Evolutionary conservation across 176 grass and related monocot genomes (phyloP).

Genomic region (Oryza glaberrima): DNA sequence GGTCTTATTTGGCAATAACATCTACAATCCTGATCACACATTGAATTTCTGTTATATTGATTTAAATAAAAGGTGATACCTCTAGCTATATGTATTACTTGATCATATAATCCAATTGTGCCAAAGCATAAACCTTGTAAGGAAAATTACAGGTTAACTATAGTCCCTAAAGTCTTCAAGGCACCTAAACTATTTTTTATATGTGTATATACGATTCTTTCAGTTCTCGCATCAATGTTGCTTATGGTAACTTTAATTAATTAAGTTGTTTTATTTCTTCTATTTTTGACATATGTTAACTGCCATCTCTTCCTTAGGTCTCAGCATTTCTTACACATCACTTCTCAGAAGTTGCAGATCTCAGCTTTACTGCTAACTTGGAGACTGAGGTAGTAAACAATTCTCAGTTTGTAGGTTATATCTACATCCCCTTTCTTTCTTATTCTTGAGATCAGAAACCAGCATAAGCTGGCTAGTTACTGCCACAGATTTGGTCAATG

Average conservation of each 20-base stretch:
- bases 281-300: slow-evolving; percentile 26
- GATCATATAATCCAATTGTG: no score
- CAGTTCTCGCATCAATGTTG: slow-evolving; percentile 17
- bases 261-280: slow-evolving; percentile 3
- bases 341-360: slow-evolving; percentile 89
- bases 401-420: slow-evolving; percentile 27
- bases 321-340: slow-evolving; percentile 84
- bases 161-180: no score
- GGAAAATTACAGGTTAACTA: no score
- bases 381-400: slow-evolving; percentile 80
- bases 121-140: no score
- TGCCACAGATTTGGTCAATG: slow-evolving; percentile 1
- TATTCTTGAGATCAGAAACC: slow-evolving; percentile 31
- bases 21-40: not conserved
- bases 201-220: slow-evolving; percentile 24
- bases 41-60: not conserved
- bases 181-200: not conserved
- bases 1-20: slow-evolving; percentile 19
- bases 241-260: slow-evolving; percentile 16
- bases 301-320: slow-evolving; percentile 53
- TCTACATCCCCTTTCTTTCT: slow-evolving; percentile 27
- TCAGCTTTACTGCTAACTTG: slow-evolving; percentile 93
- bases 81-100: no score
- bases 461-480: slow-evolving; percentile 2
- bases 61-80: no score